These are phyloP conservation scores for Notholithocarpus densiflorus DNA, from an alignment of 306 rosid species.

Conservation along the genomic window DNA sequence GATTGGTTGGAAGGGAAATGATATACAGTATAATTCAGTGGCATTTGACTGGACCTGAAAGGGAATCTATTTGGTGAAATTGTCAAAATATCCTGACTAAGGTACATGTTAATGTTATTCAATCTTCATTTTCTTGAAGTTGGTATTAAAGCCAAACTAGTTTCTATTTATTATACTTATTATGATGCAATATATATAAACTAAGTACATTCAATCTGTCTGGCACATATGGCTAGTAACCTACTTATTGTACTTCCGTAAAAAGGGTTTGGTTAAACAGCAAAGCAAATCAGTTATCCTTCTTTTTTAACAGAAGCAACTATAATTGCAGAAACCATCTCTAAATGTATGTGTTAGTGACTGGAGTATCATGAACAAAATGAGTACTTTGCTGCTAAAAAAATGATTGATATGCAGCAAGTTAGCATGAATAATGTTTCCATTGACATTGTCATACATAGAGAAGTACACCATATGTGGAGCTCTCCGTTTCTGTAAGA, in stretches of 20 bases:
- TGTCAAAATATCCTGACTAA: not conserved
- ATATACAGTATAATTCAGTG: not conserved
- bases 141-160: not conserved
- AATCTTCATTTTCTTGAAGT: not conserved
- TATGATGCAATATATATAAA: too few species aligned
- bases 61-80: not conserved
- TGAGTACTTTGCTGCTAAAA: too few species aligned
- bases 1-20: slow-evolving; percentile 5
- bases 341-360: not conserved
- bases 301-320: not conserved
- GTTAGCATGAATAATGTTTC: not conserved
- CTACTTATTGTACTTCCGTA: not conserved
- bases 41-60: not conserved
- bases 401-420: not conserved
- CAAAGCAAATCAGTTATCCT: not conserved
- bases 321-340: not conserved
- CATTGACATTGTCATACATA: not conserved
- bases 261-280: not conserved
- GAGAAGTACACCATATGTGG: not conserved
- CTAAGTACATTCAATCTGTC: too few species aligned
- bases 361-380: not conserved
- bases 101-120: not conserved
- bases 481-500: not conserved
- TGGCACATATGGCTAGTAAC: too few species aligned
- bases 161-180: too few species aligned